Evolutionary conservation across 768 basidiomycete genomes (phyloP), one percentile per base, ranked within the genome.

Genomic region (Trichaptum fuscoviolaceum): DNA sequence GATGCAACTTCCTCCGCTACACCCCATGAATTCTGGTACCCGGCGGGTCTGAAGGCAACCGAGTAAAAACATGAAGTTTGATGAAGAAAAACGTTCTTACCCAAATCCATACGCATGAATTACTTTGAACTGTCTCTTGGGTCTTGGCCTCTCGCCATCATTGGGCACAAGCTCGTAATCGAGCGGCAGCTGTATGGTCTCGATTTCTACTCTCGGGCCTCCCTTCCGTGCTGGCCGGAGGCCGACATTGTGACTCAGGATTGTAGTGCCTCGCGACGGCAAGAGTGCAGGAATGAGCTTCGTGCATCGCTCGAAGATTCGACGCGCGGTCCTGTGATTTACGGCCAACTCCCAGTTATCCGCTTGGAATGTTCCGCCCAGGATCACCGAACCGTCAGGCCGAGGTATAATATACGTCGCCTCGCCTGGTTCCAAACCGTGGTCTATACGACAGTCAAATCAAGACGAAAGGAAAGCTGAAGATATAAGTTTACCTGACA

Each of bases 71-170:
- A 10, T 7, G 58, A 7, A 42, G 63, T 23, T 52, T 18, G 68
- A 69, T 9, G 23, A 60, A 68, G 68, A 73, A 65, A 59, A 70
- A 73, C 6, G 70, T 63, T 8, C 80, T 64, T 57, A 83, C 83
- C 86, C 86, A 42, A 87, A 84, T 7, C 87, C 87, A 72, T 88
- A 88, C 26, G 85, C 84, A 75, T 88, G 86, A 23, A 86, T 78
- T 1, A 87, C 81, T 52, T 68, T 74, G 63, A 74, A 67, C 67
- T 72, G 52, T 64, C 68, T 57, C 64, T 52, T 63, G 67, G 63
- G 72, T 64, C 66, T 65, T 67, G 70, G 60, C 66, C 70, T 63
- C 61, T 34, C 66, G 70, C 68, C 69, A 68, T 65, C 64, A 59
- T 66, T 57, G 36, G 69, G 69, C 57, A 70, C 57, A 63, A 75